A percentile compares a stretch with the other conserved stretches of the same genome.
Evolutionary conservation across 2,329 filamentous ascomycete genomes (phyloP).

Genomic region (Sporothrix humicola): DNA sequence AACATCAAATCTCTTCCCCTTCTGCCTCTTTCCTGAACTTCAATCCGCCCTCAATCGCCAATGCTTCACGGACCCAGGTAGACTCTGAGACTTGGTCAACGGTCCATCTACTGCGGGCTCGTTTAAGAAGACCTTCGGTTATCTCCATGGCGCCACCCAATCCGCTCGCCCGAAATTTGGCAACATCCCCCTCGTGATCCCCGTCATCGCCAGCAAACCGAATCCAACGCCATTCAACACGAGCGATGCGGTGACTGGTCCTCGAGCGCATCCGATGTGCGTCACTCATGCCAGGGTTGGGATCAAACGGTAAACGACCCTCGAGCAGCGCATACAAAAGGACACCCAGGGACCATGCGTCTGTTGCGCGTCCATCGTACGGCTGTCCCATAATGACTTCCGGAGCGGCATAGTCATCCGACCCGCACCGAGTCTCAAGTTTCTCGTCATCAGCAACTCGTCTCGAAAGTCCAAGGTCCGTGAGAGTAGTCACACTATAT

Average conservation of each 20-base stretch:
- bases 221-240: constrained; percentile 95
- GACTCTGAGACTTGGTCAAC: constrained; percentile 73
- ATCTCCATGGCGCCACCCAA: constrained; percentile 78
- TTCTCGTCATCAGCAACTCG: constrained; percentile 84
- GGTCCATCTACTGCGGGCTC: constrained; percentile 77
- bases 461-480: constrained; percentile 87
- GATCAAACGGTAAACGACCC: constrained; percentile 90
- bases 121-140: constrained; percentile 82
- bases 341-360: constrained; percentile 95
- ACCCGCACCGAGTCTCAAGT: constrained; percentile 91
- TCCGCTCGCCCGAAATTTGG: constrained; percentile 65
- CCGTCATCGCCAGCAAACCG: constrained; percentile 82
- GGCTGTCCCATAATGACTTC: constrained; percentile 95
- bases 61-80: constrained; percentile 77
- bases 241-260: constrained; percentile 91
- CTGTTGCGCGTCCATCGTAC: constrained; percentile 89
- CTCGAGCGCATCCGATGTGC: constrained; percentile 76
- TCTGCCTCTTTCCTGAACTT: constrained; percentile 65
- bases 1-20: constrained; percentile 55
- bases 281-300: constrained; percentile 79
- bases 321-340: constrained; percentile 92
- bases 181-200: constrained; percentile 74
- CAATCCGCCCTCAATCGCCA: constrained; percentile 68
- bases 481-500: constrained; percentile 83
- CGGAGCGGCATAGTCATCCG: constrained; percentile 95